A percentile compares a stretch with the other conserved stretches of the same genome.
phyloP scores from a whole-genome alignment of 179 eudicot species.

The Camellia oleifera region DNA sequence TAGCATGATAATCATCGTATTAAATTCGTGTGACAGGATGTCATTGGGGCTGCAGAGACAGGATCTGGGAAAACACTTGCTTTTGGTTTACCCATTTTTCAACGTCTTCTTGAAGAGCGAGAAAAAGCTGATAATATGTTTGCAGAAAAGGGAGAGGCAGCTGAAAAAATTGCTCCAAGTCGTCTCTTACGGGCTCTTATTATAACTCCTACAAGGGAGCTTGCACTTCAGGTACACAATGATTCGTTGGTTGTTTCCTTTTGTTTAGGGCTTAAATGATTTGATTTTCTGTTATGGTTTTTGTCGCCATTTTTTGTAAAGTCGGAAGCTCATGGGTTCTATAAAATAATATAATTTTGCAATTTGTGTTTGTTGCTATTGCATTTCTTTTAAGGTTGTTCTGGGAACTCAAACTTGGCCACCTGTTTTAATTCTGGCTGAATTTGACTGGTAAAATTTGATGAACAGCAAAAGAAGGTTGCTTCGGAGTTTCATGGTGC shows the following conservation, averaged over 20 bases:
- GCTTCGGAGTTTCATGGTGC: neutral
- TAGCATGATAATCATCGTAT: conserved; percentile 3
- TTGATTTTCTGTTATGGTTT: neutral
- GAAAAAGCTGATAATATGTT: conserved; percentile 61
- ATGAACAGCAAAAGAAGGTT: neutral
- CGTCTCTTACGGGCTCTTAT: conserved; percentile 72
- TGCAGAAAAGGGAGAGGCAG: conserved; percentile 44
- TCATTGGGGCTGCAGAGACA: conserved; percentile 97
- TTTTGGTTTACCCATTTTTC: conserved; percentile 94
- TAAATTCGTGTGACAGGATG: conserved; percentile 56
- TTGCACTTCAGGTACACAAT: conserved; percentile 78
- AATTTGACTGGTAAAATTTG: neutral
- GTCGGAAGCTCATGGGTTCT: too few relatives aligned
- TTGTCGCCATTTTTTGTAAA: neutral
- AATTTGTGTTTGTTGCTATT: neutral
- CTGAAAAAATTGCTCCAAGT: conserved; percentile 54
- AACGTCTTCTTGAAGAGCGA: conserved; percentile 88
- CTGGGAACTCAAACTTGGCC: neutral
- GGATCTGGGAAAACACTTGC: conserved; percentile 99
- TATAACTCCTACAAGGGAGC: conserved; percentile 94
- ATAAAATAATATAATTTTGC: neutral
- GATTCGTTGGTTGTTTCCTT: conserved; percentile 1
- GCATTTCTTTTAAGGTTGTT: neutral
- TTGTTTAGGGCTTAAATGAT: neutral
- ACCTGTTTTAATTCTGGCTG: neutral